Evolutionary conservation across 1,139 yeast species (phyloP).

Genomic region (Maudiozyma humilis): DNA sequence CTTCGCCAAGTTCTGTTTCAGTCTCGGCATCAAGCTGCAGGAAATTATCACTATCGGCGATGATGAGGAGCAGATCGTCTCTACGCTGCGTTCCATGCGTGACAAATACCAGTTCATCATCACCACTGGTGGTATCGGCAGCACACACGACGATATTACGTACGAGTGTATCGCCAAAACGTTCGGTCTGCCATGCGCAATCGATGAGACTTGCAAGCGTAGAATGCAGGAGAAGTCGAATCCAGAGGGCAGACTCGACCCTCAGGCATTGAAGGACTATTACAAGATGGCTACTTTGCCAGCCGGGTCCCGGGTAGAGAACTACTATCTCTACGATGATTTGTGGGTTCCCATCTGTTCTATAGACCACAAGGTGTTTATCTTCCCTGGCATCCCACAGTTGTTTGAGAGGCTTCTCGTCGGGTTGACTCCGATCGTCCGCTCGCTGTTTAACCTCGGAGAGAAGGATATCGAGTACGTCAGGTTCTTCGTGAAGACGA

Average conservation of each 20-base stretch:
- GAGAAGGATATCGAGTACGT: slow-evolving; percentile 28
- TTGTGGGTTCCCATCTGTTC: slow-evolving; percentile 82
- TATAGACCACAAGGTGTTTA: slow-evolving; percentile 51
- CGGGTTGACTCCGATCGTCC: slow-evolving; percentile 30
- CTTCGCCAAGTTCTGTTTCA: slow-evolving; percentile 65
- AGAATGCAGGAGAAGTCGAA: slow-evolving; percentile 48
- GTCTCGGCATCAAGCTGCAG: slow-evolving; percentile 53
- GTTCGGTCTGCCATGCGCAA: slow-evolving; percentile 42
- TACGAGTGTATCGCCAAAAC: slow-evolving; percentile 64
- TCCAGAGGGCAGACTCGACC: slow-evolving; percentile 35
- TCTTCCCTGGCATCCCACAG: slow-evolving; percentile 78
- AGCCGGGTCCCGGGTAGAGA: slow-evolving; percentile 40
- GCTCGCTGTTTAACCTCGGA: slow-evolving; percentile 18
- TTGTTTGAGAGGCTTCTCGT: slow-evolving; percentile 51
- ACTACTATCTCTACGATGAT: slow-evolving; percentile 45
- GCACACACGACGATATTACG: slow-evolving; percentile 85
- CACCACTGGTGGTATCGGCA: slow-evolving; percentile 79
- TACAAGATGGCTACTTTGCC: slow-evolving; percentile 78
- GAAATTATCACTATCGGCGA: slow-evolving; percentile 72
- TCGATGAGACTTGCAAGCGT: slow-evolving; percentile 51
- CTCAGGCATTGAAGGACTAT: slow-evolving; percentile 49
- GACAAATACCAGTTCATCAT: slow-evolving; percentile 57
- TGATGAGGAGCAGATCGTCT: slow-evolving; percentile 55
- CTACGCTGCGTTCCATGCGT: slow-evolving; percentile 42
- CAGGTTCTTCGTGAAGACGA: slow-evolving; percentile 57